A percentile compares a stretch with the other conserved stretches of the same genome.
These are phyloP conservation scores for Arbutus unedo DNA, from an alignment of 148 eudicot species.

Conservation along the genomic window DNA sequence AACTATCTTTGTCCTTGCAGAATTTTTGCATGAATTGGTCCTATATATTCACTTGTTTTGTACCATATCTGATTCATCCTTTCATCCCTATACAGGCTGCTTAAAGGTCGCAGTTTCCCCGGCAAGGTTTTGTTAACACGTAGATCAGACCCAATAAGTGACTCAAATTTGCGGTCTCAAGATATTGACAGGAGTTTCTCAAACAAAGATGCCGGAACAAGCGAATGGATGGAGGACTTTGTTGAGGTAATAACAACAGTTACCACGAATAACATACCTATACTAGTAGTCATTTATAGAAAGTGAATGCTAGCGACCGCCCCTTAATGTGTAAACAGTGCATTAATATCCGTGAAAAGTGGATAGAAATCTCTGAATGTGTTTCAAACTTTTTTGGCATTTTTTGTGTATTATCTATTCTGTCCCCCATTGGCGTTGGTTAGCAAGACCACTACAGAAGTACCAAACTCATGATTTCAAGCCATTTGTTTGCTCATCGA, in stretches of 20 bases:
- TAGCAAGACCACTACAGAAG: not conserved
- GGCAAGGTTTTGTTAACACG: conserved; percentile 90
- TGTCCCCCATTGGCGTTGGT: not conserved
- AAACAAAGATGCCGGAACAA: conserved; percentile 53
- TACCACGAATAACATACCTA: conserved; percentile 1
- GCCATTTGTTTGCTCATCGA: conserved; percentile 15
- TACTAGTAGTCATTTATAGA: not conserved
- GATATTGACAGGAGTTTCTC: conserved; percentile 51
- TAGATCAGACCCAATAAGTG: conserved; percentile 60
- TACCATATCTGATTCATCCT: conserved; percentile 8
- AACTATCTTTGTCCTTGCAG: not conserved
- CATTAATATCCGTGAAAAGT: not conserved
- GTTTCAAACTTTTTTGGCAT: not conserved
- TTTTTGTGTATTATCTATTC: not conserved
- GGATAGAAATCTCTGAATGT: not conserved
- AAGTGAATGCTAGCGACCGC: not conserved
- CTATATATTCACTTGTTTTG: not conserved
- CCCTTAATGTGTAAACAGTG: not conserved
- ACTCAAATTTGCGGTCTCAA: conserved; percentile 51
- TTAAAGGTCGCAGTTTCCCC: conserved; percentile 93
- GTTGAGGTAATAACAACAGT: conserved; percentile 49
- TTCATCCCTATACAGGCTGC: conserved; percentile 51
- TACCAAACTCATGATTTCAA: conserved; percentile 3
- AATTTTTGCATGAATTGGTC: not conserved
- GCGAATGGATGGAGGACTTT: conserved; percentile 41